phyloP scores from a whole-genome alignment of 2,329 filamentous ascomycete species.

The Apiospora kogelbergensis region DNA sequence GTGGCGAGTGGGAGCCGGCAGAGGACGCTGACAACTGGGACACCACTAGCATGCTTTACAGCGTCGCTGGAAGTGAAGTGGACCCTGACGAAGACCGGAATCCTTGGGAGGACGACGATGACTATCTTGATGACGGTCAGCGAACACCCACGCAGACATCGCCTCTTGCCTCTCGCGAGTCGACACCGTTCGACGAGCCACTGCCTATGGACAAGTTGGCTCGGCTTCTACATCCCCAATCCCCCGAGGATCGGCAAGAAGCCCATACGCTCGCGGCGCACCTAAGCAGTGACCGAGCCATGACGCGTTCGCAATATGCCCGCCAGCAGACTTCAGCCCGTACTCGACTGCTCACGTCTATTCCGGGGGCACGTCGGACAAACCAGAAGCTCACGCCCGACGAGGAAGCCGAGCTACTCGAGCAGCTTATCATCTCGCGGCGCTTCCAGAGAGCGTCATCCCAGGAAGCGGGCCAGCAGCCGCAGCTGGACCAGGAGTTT shows the following conservation, averaged over 20 bases:
- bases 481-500: conserved; percentile 13
- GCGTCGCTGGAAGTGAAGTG: conserved; percentile 30
- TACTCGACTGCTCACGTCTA: conserved; percentile 63
- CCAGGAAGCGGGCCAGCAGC: conserved; percentile 13
- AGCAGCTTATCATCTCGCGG: conserved; percentile 58
- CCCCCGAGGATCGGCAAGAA: conserved; percentile 75
- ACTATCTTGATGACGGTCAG: conserved; percentile 51
- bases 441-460: conserved; percentile 28
- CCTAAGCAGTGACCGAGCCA: conserved; percentile 65
- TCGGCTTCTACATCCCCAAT: conserved; percentile 77
- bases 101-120: conserved; percentile 45
- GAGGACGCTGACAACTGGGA: conserved; percentile 63
- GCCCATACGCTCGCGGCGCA: conserved; percentile 80
- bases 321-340: conserved; percentile 68
- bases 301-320: conserved; percentile 80
- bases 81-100: conserved; percentile 47
- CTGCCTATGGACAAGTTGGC: conserved; percentile 71
- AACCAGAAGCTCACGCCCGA: conserved; percentile 46
- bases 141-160: conserved; percentile 73
- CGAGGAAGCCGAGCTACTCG: conserved; percentile 61
- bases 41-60: conserved; percentile 74
- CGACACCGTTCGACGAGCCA: conserved; percentile 62
- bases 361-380: conserved; percentile 34
- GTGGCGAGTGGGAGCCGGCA: conserved; percentile 70
- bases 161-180: conserved; percentile 49